Base-by-base conservation (phyloP, 2,329 filamentous ascomycete species). In the Cladophialophora psammophila region DNA sequence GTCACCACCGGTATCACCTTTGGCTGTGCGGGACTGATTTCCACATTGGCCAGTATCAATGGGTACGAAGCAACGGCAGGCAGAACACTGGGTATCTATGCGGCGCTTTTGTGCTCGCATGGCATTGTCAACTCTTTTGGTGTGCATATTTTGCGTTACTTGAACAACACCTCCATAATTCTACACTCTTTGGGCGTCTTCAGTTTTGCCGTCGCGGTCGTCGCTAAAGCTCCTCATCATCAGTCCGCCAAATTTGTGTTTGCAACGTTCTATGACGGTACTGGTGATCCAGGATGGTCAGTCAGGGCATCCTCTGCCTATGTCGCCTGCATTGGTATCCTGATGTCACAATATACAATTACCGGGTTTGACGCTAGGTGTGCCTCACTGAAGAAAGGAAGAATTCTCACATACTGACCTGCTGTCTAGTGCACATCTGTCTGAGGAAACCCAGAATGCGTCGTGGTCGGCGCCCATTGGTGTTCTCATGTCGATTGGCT, bases 11-110 rank as follows among this genome's bases (percentile, higher is more conserved):
- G 82, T 62, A 83, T 82, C 65, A 80, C 77, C 3, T 83, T 82
- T 66, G 82, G 82, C 50, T 77, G 76, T 58, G 82, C 82, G 9
- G 79, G 78, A 32, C 76, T 84, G 5, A 82, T 84, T 50, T 80
- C 80, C 2, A 82, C 79, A 1, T 76, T 80, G 9, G 82, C 82
- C 26, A 80, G 79, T 5, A 76, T 84, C 15, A 81, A 82, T 65
- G 78, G 74, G 38, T 84, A 82, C 64, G 72, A 71, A 20, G 75
- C 84, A 0, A 83, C 81, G 0, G 78, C 85, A 0, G 77, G 72
- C 13, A 80, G 81, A 68, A 86, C 84, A 2, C 82, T 88, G 58
- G 86, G 85, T n/a, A 88, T 88, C 66, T 87, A 87, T 69, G 85
- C 84, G 5, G 86, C 85, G 5, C 77, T 88, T 4, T 80, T 88